Base-by-base conservation (phyloP, 768 basidiomycete genomes). In the Tephrocybe sp. region DNA sequence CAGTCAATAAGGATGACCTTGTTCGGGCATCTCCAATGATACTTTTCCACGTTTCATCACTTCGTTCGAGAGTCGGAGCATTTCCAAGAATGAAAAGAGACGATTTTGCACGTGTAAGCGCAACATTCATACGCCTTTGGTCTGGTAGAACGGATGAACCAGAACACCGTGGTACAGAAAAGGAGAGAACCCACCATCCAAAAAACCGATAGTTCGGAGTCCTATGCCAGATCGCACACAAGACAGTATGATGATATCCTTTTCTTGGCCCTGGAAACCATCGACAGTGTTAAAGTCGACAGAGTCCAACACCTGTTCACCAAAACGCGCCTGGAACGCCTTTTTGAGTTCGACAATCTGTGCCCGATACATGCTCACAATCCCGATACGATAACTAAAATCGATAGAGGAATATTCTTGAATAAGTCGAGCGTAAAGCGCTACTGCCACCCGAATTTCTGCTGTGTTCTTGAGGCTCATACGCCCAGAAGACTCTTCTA, bases 241-340 rank as follows among this genome's bases (percentile, higher is more conserved):
- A 3, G 97, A 98, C 17, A 99, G 77, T 58, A 99, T 98, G 69
- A 99, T 96, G 47, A 99, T 83, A 59, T 96, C 93, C 66, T 99
- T 99, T 68, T 99, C 97, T 72, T 99, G 97, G 42, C 97, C 97
- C 68, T 99, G 97, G 64, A 98, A 98, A 9, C 96, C 97, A 68
- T 99, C 96, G 33, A 99, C 96, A 0, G 97, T 98, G 65, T 97
- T 90, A 73, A 99, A 98, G 62, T 95, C 88, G 33, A 99, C 82
- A 37, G 78, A 82, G 26, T 77, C 76, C 1, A 86, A 60, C 18
- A 97, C 82, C 20, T 83, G 77, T 26, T 73, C 64, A 2, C 94
- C 93, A 65, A 91, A 97, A 12, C 79, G 77, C 48, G 75, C 68
- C 39, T 76, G 72, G 60, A 99, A 98, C 5, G 77, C 71, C 12